Evolutionary conservation across 148 eudicot genomes (phyloP).

Genomic region (Heliosperma pusillum): DNA sequence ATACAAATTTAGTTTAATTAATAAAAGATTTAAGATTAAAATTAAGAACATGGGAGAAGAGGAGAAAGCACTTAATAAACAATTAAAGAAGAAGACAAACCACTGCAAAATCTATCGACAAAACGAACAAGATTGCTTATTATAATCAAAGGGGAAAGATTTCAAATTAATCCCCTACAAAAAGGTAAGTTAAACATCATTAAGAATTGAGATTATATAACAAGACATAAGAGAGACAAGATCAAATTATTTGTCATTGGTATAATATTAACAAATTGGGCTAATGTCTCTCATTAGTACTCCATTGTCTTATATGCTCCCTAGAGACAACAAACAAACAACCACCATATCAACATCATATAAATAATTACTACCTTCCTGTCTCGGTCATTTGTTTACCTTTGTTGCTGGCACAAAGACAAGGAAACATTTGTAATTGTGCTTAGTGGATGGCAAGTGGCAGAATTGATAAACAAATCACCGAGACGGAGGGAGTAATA

Average conservation of each 20-base stretch:
- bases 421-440: too few relatives aligned
- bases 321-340: constrained; percentile 24
- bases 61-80: constrained; percentile 5
- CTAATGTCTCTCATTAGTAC: constrained; percentile 22
- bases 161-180: constrained; percentile 16
- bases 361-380: too few relatives aligned
- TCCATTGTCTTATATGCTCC: constrained; percentile 30
- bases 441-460: too few relatives aligned
- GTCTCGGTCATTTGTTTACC: too few relatives aligned
- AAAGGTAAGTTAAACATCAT: neutral
- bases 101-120: constrained; percentile 29
- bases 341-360: neutral
- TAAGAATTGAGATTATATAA: constrained; percentile 13
- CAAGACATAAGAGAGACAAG: constrained; percentile 33
- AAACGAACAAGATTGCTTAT: constrained; percentile 25
- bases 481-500: too few relatives aligned
- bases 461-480: too few relatives aligned
- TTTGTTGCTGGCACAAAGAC: too few relatives aligned
- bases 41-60: constrained; percentile 5
- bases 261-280: constrained; percentile 32
- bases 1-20: neutral
- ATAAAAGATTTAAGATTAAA: constrained; percentile 1
- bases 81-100: constrained; percentile 25
- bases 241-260: constrained; percentile 37
- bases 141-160: constrained; percentile 25